Percentiles rank a stretch among this genome's conserved stretches.
These are phyloP conservation scores for Corymbia maculata DNA, from an alignment of 345 rosid species.

Conservation along the genomic window DNA sequence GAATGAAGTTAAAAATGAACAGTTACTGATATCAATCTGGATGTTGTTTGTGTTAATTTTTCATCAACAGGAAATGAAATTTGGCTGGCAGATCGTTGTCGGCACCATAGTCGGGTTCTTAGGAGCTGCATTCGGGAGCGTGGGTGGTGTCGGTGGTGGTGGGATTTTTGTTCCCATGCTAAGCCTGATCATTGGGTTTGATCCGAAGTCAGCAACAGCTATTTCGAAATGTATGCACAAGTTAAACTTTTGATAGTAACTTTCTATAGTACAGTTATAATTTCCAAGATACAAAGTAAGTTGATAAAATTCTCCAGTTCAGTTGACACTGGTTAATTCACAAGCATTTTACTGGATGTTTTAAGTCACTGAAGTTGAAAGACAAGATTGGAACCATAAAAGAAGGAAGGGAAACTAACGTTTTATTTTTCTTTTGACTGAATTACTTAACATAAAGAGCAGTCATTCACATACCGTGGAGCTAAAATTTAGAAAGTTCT, in stretches of 20 bases:
- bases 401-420: neutral
- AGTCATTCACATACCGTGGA: neutral
- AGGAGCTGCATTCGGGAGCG: conserved; percentile 91
- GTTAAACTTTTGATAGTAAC: neutral
- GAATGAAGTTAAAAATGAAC: neutral
- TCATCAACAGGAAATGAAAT: conserved; percentile 45
- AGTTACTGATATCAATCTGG: neutral
- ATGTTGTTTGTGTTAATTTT: neutral
- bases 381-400: neutral
- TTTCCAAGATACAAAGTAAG: neutral
- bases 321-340: neutral
- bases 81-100: conserved; percentile 59
- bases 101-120: conserved; percentile 67
- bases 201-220: conserved; percentile 74
- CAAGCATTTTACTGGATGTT: neutral
- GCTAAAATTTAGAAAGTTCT: neutral
- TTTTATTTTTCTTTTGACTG: neutral
- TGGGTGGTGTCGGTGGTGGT: conserved; percentile 49
- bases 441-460: neutral
- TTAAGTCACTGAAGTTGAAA: neutral
- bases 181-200: conserved; percentile 69
- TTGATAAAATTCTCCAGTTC: neutral
- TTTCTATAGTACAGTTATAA: neutral
- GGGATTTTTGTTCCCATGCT: conserved; percentile 74
- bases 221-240: conserved; percentile 61